Conservation (phyloP, 2,329 filamentous ascomycete genomes). For the Thielaviopsis punctulata region DNA sequence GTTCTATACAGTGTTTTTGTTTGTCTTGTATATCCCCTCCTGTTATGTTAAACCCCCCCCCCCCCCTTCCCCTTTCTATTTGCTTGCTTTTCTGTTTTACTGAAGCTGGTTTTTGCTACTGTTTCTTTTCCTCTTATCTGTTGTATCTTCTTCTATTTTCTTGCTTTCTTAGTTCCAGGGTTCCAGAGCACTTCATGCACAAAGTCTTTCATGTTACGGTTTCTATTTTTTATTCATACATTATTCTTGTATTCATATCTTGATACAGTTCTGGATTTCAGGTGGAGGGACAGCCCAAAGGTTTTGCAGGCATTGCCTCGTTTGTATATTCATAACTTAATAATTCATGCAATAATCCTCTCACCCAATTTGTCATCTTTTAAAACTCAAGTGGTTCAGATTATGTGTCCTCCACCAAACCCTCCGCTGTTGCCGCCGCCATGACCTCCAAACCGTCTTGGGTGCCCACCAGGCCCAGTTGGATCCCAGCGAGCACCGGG, state of each 20-base stretch:
- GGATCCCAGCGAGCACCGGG: slow-evolving; percentile 89
- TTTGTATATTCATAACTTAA: not conserved
- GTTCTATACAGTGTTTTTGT: not conserved
- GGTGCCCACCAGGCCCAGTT: slow-evolving; percentile 41
- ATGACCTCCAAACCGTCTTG: slow-evolving; percentile 20
- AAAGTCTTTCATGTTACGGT: not conserved
- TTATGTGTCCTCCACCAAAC: slow-evolving; percentile 19
- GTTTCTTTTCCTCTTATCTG: not conserved
- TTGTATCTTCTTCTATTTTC: not conserved
- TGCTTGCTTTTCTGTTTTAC: not conserved
- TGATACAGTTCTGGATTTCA: not conserved
- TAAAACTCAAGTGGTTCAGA: not conserved
- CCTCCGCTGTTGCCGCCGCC: slow-evolving; percentile 17
- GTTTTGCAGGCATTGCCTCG: not conserved
- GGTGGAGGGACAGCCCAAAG: not conserved
- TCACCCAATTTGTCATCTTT: not conserved
- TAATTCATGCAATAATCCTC: not conserved
- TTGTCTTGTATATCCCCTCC: too few relatives aligned
- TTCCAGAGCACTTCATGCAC: not conserved
- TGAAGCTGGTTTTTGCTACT: not conserved
- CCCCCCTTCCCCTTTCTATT: not conserved
- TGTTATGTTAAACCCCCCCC: not conserved
- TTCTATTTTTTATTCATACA: not conserved
- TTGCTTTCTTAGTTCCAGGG: not conserved
- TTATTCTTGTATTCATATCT: not conserved